Conservation (phyloP, 2,329 filamentous ascomycete genomes). For the Stachybotrys elegans region DNA sequence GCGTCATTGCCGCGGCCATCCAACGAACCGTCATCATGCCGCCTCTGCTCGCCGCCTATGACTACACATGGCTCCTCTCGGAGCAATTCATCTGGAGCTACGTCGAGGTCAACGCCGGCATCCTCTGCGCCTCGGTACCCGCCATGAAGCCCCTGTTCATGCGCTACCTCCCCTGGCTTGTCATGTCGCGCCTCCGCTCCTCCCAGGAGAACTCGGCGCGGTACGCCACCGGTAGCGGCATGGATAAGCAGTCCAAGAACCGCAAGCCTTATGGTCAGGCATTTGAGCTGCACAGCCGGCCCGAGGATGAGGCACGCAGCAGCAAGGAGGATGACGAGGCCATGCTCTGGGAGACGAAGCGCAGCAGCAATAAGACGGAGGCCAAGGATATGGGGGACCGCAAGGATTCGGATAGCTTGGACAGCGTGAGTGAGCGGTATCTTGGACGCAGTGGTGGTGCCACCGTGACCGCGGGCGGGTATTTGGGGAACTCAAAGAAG, state of each 20-base stretch:
- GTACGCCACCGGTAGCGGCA: conserved; percentile 10
- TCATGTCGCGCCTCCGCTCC: conserved; percentile 17
- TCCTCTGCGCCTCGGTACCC: conserved; percentile 43
- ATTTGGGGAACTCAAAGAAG: conserved; percentile 12
- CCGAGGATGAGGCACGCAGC: background rate
- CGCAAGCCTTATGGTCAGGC: conserved; percentile 11
- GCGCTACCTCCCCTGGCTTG: conserved; percentile 22
- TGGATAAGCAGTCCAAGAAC: conserved; percentile 12
- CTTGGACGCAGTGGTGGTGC: conserved; percentile 5
- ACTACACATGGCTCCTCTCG: conserved; percentile 21
- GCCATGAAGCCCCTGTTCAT: conserved; percentile 44
- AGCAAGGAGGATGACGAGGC: conserved; percentile 17
- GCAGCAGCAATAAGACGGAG: conserved; percentile 4
- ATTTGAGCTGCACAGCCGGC: conserved; percentile 17
- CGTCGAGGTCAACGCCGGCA: conserved; percentile 44
- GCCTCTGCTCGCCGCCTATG: conserved; percentile 13
- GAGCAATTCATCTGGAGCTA: conserved; percentile 34
- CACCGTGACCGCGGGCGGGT: conserved; percentile 14
- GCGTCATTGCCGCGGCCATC: conserved; percentile 22
- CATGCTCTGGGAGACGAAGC: conserved; percentile 11
- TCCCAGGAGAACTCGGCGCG: conserved; percentile 10
- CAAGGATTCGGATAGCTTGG: conserved; percentile 16
- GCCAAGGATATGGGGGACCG: conserved; percentile 9
- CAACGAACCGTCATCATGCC: conserved; percentile 20
- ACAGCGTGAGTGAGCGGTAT: conserved; percentile 12